These are phyloP conservation scores for Iris macrosiphon DNA, from an alignment of 106 monocot genomes.

Conservation along the genomic window DNA sequence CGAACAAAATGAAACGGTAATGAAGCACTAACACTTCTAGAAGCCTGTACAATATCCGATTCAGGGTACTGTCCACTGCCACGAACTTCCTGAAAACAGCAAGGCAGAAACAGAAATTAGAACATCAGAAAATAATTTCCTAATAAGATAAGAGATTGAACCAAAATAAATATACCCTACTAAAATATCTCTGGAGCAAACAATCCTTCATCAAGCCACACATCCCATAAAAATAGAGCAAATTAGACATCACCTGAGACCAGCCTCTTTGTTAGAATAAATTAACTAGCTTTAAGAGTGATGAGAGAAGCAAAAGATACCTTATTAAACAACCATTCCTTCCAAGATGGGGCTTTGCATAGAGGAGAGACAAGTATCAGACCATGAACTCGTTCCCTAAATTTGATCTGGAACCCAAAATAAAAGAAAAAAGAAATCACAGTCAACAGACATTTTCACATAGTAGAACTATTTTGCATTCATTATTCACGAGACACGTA, in stretches of 20 bases:
- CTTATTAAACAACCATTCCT: slow-evolving; percentile 69
- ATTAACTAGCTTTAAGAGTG: neutral
- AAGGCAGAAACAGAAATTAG: neutral
- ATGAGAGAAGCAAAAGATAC: slow-evolving; percentile 6
- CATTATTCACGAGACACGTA: slow-evolving; percentile 11
- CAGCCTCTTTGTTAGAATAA: neutral
- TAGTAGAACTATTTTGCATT: neutral
- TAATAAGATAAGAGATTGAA: too few relatives aligned
- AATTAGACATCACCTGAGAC: slow-evolving; percentile 53
- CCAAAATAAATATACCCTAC: slow-evolving; percentile 36
- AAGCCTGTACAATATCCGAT: slow-evolving; percentile 61
- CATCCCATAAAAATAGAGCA: slow-evolving; percentile 74
- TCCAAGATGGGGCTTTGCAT: slow-evolving; percentile 73
- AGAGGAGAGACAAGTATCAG: slow-evolving; percentile 58
- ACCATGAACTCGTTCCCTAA: slow-evolving; percentile 43
- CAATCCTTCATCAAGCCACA: slow-evolving; percentile 49
- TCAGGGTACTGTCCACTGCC: slow-evolving; percentile 32
- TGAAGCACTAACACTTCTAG: slow-evolving; percentile 49
- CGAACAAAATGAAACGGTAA: neutral
- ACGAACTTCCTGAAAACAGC: slow-evolving; percentile 47
- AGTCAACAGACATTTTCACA: too few relatives aligned
- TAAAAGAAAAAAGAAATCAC: too few relatives aligned
- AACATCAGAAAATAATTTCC: neutral
- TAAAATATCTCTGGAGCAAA: slow-evolving; percentile 63
- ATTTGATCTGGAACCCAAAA: slow-evolving; percentile 29